Percentiles rank a stretch among this genome's conserved stretches.
phyloP scores from a whole-genome alignment of 179 eudicot species.

The Camellia oleifera region DNA sequence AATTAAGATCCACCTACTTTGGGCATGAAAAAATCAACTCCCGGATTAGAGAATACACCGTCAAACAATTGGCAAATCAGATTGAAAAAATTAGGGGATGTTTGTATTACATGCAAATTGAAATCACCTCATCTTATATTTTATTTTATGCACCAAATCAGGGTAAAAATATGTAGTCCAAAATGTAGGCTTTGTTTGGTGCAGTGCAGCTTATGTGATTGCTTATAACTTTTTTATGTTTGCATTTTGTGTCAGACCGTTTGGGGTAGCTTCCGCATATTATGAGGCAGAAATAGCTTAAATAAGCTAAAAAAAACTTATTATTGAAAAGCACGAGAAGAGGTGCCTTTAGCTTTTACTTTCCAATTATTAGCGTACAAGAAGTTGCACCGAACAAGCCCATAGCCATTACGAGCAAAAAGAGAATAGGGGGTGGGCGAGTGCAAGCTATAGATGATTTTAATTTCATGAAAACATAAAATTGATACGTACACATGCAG shows the following conservation, averaged over 20 bases:
- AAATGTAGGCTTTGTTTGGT: not conserved
- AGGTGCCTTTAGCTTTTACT: too few species aligned
- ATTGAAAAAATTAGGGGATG: not conserved
- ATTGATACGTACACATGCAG: not conserved
- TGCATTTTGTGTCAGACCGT: too few species aligned
- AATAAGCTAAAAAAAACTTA: too few species aligned
- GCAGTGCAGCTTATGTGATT: too few species aligned
- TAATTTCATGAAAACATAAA: not conserved
- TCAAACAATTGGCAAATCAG: not conserved
- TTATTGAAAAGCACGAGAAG: too few species aligned
- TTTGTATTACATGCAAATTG: not conserved
- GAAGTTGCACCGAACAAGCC: too few species aligned
- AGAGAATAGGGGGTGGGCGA: not conserved
- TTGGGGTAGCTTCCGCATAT: too few species aligned
- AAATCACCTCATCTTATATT: not conserved
- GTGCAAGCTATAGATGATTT: not conserved
- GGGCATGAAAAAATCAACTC: constrained; percentile 48
- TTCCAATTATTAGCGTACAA: too few species aligned
- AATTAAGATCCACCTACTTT: constrained; percentile 99
- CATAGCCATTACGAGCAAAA: not conserved
- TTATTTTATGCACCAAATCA: not conserved
- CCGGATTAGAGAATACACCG: constrained; percentile 37
- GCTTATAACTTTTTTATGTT: too few species aligned
- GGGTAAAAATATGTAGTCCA: not conserved
- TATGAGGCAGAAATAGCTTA: too few species aligned